Evolutionary conservation across 139 green algal species (phyloP).

Genomic region (Tetraselmis striata): DNA sequence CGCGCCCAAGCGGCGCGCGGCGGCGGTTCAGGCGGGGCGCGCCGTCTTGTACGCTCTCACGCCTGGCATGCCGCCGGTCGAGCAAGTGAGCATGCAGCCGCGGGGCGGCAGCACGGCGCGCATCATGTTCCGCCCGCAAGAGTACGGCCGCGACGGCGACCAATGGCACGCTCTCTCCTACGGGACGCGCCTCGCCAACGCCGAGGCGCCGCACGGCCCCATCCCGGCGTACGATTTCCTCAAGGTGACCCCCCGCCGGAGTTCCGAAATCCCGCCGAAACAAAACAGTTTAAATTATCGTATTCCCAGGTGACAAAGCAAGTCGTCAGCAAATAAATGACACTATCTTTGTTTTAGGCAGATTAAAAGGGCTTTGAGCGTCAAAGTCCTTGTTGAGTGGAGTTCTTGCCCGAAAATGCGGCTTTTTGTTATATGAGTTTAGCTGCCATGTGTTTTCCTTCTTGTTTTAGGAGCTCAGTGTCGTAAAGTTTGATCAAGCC

Average conservation of each 20-base stretch:
- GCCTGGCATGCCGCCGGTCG: constrained; percentile 41
- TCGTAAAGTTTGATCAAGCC: too few relatives aligned
- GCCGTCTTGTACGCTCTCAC: constrained; percentile 49
- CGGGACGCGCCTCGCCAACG: not conserved
- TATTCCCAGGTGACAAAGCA: too few relatives aligned
- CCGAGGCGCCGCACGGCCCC: not conserved
- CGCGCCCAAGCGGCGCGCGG: constrained; percentile 30
- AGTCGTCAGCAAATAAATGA: too few relatives aligned
- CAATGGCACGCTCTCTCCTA: constrained; percentile 27
- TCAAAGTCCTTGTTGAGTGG: too few relatives aligned
- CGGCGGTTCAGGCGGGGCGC: constrained; percentile 29
- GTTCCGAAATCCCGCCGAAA: too few relatives aligned
- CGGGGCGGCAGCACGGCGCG: constrained; percentile 31
- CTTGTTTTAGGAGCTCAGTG: too few relatives aligned
- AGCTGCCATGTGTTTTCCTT: too few relatives aligned
- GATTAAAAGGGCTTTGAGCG: too few relatives aligned
- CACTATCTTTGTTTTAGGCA: too few relatives aligned
- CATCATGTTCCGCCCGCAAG: constrained; percentile 41
- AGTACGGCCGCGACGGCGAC: constrained; percentile 35
- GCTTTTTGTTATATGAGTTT: too few relatives aligned
- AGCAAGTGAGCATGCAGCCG: constrained; percentile 41
- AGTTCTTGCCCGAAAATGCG: too few relatives aligned
- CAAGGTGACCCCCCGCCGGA: not conserved
- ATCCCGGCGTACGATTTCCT: not conserved
- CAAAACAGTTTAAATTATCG: too few relatives aligned